phyloP scores from a whole-genome alignment of 2,329 filamentous ascomycete species.

The Fusarium pininemorale region DNA sequence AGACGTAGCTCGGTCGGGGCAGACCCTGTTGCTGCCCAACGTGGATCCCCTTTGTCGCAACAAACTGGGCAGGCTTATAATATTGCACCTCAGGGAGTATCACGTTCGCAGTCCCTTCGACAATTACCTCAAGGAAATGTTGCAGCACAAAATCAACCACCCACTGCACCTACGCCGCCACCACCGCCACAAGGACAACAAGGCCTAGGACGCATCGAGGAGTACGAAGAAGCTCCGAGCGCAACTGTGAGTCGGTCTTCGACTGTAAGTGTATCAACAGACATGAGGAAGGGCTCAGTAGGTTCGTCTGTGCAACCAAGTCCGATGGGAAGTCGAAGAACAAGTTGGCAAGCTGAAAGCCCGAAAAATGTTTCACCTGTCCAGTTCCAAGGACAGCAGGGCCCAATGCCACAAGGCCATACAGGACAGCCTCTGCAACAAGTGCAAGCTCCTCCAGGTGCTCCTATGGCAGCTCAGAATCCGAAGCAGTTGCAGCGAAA shows the following conservation, averaged over 20 bases:
- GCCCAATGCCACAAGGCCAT: neutral
- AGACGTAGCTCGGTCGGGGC: constrained; percentile 36
- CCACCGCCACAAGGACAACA: constrained; percentile 28
- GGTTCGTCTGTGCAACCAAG: constrained; percentile 30
- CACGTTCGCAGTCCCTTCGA: constrained; percentile 21
- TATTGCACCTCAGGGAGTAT: neutral
- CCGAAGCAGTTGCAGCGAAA: constrained; percentile 28
- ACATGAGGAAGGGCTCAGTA: constrained; percentile 25
- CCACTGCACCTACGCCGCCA: constrained; percentile 8
- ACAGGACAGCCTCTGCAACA: constrained; percentile 14
- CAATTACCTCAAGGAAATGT: constrained; percentile 24
- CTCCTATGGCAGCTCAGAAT: constrained; percentile 13
- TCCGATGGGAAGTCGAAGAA: constrained; percentile 30
- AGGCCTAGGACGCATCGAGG: constrained; percentile 39
- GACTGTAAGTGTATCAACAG: constrained; percentile 17
- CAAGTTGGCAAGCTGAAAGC: constrained; percentile 35
- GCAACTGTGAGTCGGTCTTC: constrained; percentile 31
- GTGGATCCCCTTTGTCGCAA: constrained; percentile 19
- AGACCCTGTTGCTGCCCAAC: constrained; percentile 19
- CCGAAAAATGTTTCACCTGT: constrained; percentile 9
- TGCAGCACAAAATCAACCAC: constrained; percentile 9
- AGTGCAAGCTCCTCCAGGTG: neutral
- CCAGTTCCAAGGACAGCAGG: constrained; percentile 22
- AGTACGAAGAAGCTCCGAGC: constrained; percentile 35
- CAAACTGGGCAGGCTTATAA: constrained; percentile 6